Percentiles rank a stretch among this genome's conserved stretches.
phyloP scores from a whole-genome alignment of 208 protist genomes.

The Leishmania braziliensis region DNA sequence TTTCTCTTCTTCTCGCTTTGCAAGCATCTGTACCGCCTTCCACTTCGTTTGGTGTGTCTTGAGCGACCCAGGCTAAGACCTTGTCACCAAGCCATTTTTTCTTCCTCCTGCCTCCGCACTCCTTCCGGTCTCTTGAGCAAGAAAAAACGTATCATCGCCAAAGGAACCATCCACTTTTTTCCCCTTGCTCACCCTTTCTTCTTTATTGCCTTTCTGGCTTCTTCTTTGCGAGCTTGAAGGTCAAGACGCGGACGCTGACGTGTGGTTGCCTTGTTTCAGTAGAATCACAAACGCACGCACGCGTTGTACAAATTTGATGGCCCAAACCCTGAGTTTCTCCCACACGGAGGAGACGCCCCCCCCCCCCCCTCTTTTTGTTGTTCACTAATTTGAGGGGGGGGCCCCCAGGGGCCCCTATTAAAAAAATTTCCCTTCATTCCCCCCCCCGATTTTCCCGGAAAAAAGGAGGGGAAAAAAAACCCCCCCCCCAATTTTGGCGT shows the following conservation, averaged over 20 bases:
- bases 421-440: no score
- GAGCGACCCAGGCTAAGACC: background rate
- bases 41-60: background rate
- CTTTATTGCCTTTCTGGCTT: background rate
- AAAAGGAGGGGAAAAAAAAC: no score
- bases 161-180: background rate
- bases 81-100: background rate
- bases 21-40: background rate
- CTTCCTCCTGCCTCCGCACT: background rate
- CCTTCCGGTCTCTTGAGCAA: background rate
- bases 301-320: no score
- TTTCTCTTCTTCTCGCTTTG: background rate
- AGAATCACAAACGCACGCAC: background rate
- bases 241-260: background rate
- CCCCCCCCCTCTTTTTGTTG: no score
- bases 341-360: no score
- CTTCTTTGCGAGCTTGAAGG: background rate
- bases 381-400: no score
- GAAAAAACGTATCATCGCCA: background rate
- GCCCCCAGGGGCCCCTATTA: no score
- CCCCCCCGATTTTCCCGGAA: no score
- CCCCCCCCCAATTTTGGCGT: no score
- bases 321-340: no score
- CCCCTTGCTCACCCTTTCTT: background rate
- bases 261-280: background rate